These are phyloP conservation scores for Kockovaella imperatae DNA, from an alignment of 768 basidiomycete genomes.

Conservation along the genomic window DNA sequence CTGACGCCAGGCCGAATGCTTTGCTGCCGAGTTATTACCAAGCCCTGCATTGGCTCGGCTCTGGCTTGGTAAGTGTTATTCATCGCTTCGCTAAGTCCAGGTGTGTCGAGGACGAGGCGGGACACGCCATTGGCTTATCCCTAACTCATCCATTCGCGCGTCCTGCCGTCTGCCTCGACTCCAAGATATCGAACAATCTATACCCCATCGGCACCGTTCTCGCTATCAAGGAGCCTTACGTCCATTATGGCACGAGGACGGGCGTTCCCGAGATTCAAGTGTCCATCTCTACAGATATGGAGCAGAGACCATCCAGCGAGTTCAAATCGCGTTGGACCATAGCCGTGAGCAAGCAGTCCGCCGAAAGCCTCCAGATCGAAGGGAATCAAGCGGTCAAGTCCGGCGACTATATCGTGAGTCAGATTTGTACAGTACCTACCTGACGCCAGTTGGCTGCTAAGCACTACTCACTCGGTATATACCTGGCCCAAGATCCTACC, in stretches of 20 bases:
- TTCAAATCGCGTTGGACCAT: neutral
- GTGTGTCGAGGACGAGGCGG: too few relatives aligned
- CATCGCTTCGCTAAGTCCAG: too few relatives aligned
- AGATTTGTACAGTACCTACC: neutral
- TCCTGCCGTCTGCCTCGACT: too few relatives aligned
- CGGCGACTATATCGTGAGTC: neutral
- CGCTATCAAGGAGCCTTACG: constrained; percentile 4
- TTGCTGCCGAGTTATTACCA: too few relatives aligned
- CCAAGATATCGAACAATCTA: too few relatives aligned
- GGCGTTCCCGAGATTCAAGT: neutral
- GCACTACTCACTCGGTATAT: neutral
- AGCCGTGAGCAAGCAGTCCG: neutral
- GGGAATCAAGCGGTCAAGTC: constrained; percentile 2
- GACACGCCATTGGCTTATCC: too few relatives aligned
- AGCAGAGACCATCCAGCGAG: neutral
- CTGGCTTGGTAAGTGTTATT: too few relatives aligned
- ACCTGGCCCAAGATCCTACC: neutral
- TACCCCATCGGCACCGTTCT: constrained; percentile 2
- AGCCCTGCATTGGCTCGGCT: too few relatives aligned
- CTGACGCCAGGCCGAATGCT: too few relatives aligned
- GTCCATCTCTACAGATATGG: neutral
- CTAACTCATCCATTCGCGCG: too few relatives aligned
- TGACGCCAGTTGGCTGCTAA: neutral
- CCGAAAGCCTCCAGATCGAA: neutral
- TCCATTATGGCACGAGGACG: neutral